phyloP scores from a whole-genome alignment of 371 early-diverging fungal species.

The Coemansia sp. region DNA sequence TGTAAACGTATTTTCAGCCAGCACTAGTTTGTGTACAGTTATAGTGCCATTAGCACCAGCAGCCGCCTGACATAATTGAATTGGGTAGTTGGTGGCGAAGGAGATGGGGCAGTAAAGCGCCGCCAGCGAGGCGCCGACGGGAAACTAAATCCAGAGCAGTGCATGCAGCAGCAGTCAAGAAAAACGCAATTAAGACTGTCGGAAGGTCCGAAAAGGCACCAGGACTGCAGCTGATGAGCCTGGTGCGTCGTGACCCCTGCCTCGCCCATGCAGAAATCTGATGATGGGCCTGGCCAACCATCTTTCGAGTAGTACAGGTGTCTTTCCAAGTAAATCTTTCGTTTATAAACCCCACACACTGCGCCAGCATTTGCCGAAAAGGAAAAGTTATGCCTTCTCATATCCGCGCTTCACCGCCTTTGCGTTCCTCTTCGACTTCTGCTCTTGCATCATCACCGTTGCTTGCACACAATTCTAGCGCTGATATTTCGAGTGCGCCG shows the following conservation, averaged over 20 bases:
- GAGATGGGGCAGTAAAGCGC: not conserved
- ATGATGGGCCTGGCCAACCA: conserved; percentile 4
- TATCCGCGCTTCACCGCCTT: not conserved
- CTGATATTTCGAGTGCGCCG: not conserved
- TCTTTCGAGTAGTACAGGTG: not conserved
- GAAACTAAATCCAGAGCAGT: not conserved
- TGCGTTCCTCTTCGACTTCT: conserved; percentile 16
- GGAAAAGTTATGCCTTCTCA: not conserved
- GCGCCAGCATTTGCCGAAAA: not conserved
- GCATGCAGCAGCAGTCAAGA: not conserved
- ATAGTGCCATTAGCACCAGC: no score
- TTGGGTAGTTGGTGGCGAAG: not conserved
- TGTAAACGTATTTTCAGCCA: not conserved
- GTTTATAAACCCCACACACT: not conserved
- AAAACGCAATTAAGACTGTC: not conserved
- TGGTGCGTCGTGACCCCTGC: not conserved
- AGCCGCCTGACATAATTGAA: not conserved
- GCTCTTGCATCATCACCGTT: conserved; percentile 8
- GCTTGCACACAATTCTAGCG: not conserved
- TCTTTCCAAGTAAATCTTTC: not conserved
- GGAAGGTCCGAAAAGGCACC: not conserved
- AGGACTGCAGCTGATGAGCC: conserved; percentile 8
- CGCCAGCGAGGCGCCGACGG: conserved; percentile 5
- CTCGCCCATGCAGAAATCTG: conserved; percentile 1
- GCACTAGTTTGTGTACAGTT: no score